These are phyloP conservation scores for Pestalotiopsis sp. DNA, from an alignment of 2,329 filamentous ascomycete genomes.

Conservation along the genomic window DNA sequence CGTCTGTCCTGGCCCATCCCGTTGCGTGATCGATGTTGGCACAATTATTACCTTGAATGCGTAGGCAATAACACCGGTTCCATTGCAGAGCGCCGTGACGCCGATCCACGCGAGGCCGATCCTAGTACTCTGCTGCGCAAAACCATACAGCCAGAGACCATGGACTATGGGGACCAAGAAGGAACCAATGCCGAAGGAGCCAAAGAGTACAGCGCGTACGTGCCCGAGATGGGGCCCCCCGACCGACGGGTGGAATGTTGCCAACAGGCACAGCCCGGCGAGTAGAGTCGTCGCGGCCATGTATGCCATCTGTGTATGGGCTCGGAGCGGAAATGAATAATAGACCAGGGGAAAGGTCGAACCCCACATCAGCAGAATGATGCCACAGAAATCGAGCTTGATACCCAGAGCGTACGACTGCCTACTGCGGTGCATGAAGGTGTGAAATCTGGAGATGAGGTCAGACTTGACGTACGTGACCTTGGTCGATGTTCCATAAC, in stretches of 20 bases:
- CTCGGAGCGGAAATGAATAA: constrained; percentile 50
- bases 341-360: constrained; percentile 62
- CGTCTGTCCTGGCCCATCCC: not conserved
- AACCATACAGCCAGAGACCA: constrained; percentile 35
- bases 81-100: constrained; percentile 39
- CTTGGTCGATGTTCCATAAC: not conserved
- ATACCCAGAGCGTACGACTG: constrained; percentile 53
- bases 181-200: constrained; percentile 39
- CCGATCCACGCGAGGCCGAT: constrained; percentile 43
- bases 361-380: constrained; percentile 64
- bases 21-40: not conserved
- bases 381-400: constrained; percentile 63
- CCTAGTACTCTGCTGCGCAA: constrained; percentile 34
- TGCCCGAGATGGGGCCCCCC: constrained; percentile 39
- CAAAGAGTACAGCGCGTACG: constrained; percentile 42
- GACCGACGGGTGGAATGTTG: constrained; percentile 39
- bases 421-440: constrained; percentile 57
- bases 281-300: constrained; percentile 36
- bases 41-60: constrained; percentile 28
- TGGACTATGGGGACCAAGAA: constrained; percentile 43
- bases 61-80: constrained; percentile 40
- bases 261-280: constrained; percentile 38
- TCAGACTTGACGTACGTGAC: not conserved
- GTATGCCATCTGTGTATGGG: constrained; percentile 36
- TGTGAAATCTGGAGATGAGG: constrained; percentile 51